These are phyloP conservation scores for Pachyrhizus erosus DNA, from an alignment of 306 rosid species.

Conservation along the genomic window DNA sequence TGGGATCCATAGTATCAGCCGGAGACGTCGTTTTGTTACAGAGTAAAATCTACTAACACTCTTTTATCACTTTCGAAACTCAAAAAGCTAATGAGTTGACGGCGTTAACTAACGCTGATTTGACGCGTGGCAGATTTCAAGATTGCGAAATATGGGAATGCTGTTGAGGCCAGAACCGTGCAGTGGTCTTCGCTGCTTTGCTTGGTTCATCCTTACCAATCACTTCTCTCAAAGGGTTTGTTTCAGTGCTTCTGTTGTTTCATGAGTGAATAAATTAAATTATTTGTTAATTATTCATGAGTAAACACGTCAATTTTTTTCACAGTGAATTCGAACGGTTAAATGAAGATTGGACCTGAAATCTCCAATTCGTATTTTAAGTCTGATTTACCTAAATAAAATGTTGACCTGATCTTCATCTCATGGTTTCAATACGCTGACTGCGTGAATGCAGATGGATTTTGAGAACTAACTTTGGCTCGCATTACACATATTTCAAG, in stretches of 20 bases:
- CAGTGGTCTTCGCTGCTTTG: slow-evolving; percentile 71
- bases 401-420: not conserved
- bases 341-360: not conserved
- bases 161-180: slow-evolving; percentile 72
- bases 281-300: not conserved
- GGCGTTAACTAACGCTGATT: not conserved
- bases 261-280: not conserved
- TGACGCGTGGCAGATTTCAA: slow-evolving; percentile 62
- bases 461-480: not conserved
- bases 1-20: slow-evolving; percentile 54
- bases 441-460: not conserved
- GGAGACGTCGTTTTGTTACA: slow-evolving; percentile 71
- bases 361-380: not conserved
- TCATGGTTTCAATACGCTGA: not conserved
- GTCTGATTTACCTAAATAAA: not conserved
- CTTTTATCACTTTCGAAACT: too few species aligned
- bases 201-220: slow-evolving; percentile 64
- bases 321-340: not conserved
- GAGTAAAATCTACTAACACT: slow-evolving; percentile 48
- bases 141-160: slow-evolving; percentile 65
- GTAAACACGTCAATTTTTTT: not conserved
- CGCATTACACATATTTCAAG: not conserved
- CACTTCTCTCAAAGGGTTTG: slow-evolving; percentile 69
- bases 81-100: slow-evolving; percentile 7
- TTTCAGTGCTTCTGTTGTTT: not conserved